Conservation (phyloP, 2,329 filamentous ascomycete genomes). For the Penicillium sp. region DNA sequence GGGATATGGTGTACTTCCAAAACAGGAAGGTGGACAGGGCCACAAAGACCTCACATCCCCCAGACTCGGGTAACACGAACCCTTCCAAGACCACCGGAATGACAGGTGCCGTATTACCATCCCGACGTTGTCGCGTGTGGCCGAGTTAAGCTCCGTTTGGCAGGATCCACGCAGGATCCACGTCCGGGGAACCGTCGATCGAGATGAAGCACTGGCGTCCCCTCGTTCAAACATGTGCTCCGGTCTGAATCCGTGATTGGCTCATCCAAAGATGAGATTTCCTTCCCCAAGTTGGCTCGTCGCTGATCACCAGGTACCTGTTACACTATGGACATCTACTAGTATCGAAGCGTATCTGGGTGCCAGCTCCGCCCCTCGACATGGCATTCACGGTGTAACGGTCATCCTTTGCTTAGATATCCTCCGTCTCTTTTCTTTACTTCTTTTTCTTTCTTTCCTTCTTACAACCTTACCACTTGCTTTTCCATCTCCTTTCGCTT, state of each 20-base stretch:
- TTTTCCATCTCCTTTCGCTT: neutral
- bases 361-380: neutral
- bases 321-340: neutral
- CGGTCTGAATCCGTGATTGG: neutral
- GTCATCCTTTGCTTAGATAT: neutral
- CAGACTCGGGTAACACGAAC: no score
- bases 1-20: no score
- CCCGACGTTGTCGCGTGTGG: no score
- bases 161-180: neutral
- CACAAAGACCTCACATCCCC: no score
- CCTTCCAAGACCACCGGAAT: neutral
- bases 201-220: neutral
- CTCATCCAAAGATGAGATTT: neutral
- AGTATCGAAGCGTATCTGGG: neutral
- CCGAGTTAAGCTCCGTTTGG: neutral
- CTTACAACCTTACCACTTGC: neutral
- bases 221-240: neutral
- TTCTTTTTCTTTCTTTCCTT: neutral
- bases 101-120: no score
- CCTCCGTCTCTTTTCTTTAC: neutral
- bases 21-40: no score
- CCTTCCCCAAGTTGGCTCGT: neutral
- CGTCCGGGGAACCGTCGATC: neutral
- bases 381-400: slow-evolving; percentile 2
- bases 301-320: neutral